Evolutionary conservation across 2,329 filamentous ascomycete genomes (phyloP).

Genomic region (Teratosphaeria pseudoeucalypti): DNA sequence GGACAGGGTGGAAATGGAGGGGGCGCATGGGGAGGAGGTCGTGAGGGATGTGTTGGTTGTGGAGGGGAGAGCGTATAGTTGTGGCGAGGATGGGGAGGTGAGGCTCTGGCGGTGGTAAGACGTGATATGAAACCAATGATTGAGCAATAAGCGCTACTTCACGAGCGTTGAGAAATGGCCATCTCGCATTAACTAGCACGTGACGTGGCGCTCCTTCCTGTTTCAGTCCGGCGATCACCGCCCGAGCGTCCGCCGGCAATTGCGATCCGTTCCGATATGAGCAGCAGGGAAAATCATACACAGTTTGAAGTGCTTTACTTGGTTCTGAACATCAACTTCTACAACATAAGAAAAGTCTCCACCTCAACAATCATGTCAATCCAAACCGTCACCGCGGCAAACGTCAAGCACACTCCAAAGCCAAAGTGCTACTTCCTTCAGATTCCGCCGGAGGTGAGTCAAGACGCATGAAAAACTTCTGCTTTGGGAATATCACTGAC

Average conservation of each 20-base stretch:
- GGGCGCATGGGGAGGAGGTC: conserved; percentile 40
- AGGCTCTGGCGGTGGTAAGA: conserved; percentile 28
- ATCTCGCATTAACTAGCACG: neutral
- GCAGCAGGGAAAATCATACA: neutral
- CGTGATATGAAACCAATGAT: neutral
- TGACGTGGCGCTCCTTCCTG: neutral
- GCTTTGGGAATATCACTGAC: neutral
- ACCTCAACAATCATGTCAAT: neutral
- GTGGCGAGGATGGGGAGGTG: conserved; percentile 40
- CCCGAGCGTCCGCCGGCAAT: neutral
- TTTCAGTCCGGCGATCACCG: neutral
- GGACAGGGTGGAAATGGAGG: conserved; percentile 24
- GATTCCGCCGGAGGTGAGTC: neutral
- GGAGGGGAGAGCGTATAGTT: conserved; percentile 29
- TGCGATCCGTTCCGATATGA: neutral
- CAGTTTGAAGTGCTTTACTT: neutral
- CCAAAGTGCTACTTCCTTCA: neutral
- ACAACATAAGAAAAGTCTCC: neutral
- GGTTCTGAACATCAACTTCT: neutral
- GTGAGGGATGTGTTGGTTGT: conserved; percentile 35
- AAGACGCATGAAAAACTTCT: neutral
- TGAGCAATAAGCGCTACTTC: neutral
- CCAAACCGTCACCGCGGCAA: neutral
- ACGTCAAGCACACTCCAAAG: neutral
- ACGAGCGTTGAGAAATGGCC: neutral